A percentile compares a stretch with the other conserved stretches of the same genome.
phyloP scores from a whole-genome alignment of 352 stramenopile species.

The Globisporangium uncinulatum region DNA sequence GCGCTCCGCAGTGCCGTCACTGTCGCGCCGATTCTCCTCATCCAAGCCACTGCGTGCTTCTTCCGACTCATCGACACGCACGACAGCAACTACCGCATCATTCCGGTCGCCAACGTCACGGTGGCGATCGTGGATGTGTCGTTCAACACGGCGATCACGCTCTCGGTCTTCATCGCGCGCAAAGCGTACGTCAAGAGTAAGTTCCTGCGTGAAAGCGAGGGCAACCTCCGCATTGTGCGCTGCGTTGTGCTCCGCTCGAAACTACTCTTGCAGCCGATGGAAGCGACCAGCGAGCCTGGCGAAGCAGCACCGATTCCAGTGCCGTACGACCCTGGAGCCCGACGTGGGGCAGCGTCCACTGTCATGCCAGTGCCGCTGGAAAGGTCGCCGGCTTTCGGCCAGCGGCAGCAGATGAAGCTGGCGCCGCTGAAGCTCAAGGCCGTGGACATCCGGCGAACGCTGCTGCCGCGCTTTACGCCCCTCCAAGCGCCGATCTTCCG shows the following conservation, averaged over 20 bases:
- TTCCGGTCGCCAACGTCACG: constrained; percentile 17
- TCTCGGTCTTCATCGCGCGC: constrained; percentile 28
- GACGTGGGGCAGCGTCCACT: not conserved
- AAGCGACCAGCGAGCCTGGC: not conserved
- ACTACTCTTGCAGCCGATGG: constrained; percentile 16
- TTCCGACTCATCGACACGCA: constrained; percentile 4
- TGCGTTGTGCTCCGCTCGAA: constrained; percentile 29
- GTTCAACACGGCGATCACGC: constrained; percentile 30
- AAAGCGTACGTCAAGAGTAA: constrained; percentile 33
- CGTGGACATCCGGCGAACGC: constrained; percentile 16
- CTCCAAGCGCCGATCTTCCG: constrained; percentile 9
- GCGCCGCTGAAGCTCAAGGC: constrained; percentile 21
- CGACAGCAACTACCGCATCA: constrained; percentile 5
- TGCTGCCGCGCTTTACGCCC: constrained; percentile 10
- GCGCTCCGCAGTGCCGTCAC: constrained; percentile 1
- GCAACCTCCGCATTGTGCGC: constrained; percentile 22
- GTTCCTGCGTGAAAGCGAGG: constrained; percentile 17
- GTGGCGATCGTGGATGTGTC: constrained; percentile 32
- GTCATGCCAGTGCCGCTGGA: constrained; percentile 8
- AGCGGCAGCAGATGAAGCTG: constrained; percentile 27
- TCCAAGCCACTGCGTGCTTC: constrained; percentile 1
- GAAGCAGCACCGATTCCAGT: constrained; percentile 1
- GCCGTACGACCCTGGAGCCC: not conserved
- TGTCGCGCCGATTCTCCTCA: constrained; percentile 1
- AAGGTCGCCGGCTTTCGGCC: not conserved